Evolutionary conservation across 495 filamentous ascomycete genomes (phyloP), one percentile per base, ranked within the genome.

Genomic region (Xylaria longipes): DNA sequence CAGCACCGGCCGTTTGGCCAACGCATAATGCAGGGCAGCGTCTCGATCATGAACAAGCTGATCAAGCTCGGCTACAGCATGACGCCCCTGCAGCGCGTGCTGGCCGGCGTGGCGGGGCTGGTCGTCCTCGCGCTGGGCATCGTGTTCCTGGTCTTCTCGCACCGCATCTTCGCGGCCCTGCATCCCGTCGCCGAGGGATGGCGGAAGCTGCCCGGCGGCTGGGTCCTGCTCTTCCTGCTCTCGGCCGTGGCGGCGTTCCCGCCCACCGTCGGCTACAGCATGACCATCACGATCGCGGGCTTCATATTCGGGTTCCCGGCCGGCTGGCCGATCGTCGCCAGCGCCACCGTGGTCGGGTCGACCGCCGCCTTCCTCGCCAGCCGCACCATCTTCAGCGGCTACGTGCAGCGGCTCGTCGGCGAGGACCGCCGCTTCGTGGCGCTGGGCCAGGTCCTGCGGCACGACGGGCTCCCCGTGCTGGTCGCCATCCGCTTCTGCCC

Each of bases 401-500:
- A 94, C 72, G 95, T 97, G 37, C 86, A 94, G 69, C 84, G 89
- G 5, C 84, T 97, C 72, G 93, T 97, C 58, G 92, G 92, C 54
- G 87, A 87, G 50, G 96, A 99, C 81, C 91, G 89, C 76, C 87
- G 94, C 45, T 91, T 91, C 70, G 82, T 90, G 17, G 89, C 89
- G 11, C 77, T 91, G 2, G 87, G 87, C 48, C 83, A 87, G 71
- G 88, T 89, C 35, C 82, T 92, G 33, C 87, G 91, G 52, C 90
- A 94, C 74, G 96, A 99, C 77, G 97, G 96, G 0, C 78, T 99
- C 48, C 93, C 94, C 72, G 86, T 98, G 22, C 85, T 99, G 39
- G 90, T 91, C 74, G 97, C 97, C 93, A 97, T 99, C 69, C 87
- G 96, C 37, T 83, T 98, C 45, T 98, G 96, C 71, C 96, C 96